Evolutionary conservation across 106 monocot species (phyloP), one percentile per base, ranked within the genome.

Genomic region (Dactylorhiza incarnata): DNA sequence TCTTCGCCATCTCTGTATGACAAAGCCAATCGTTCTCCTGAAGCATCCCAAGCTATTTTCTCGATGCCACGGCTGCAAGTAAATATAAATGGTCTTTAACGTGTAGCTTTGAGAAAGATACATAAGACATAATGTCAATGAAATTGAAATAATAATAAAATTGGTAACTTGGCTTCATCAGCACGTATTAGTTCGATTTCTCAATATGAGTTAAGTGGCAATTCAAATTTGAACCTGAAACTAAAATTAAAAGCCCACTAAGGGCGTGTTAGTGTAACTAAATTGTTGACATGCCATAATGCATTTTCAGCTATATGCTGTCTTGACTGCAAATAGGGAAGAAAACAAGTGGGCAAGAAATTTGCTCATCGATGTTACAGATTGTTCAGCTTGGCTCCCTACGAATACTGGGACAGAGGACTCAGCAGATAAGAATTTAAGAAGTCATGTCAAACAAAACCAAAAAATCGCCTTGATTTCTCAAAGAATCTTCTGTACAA

Each of bases 21-120:
- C 74, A 99, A 78, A 44, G 97, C 94, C 76, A 99, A 73, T 20
- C 97, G 83, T 61, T 99, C 97, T 72, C 94, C 94, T 20, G 84
- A 86, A 78, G 87, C 80, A 86, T 99, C 94, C 97, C 91, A 99
- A 5, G 97, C 91, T 73, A 99, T 83, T 74, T 86, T 94, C 17
- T 91, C 91, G 44, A 99, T 88, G 48, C 94, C 91, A 77, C 72
- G 68, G 47, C 97, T 99, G 79, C 68, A 74, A 19, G 29, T 14
- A 52, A 74, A 56, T 43, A 53, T 14, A 52, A 74, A 56, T n/a
- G 44, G 6, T 16, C 9, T 19, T 73, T 49, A 24, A 24, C 22
- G 6, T 73, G 25, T 7, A 50, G 50, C 24, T 50, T 25, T 73
- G 13, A 24, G 11, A 73, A 71, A 73, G 24, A 50, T 51, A 22